Base-by-base conservation (phyloP, 2,329 filamentous ascomycete genomes). In the Lasiodiplodia hormozganensis region DNA sequence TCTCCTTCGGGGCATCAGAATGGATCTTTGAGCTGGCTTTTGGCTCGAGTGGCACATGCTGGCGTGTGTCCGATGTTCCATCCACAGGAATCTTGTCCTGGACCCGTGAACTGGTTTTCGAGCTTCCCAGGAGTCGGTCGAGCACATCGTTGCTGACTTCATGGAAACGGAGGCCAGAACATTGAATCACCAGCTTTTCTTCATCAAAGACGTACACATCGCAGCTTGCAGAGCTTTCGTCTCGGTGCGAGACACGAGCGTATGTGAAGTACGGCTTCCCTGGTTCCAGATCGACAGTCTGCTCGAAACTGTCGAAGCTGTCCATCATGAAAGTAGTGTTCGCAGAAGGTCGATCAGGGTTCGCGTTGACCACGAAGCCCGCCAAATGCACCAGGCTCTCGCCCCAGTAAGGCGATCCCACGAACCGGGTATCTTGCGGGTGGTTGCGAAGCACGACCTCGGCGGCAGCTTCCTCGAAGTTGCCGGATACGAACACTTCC, bases 101-200 rank as follows among this genome's bases (percentile, higher is more conserved):
- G 74, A 60, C 78, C 72, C n/a, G 80, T 70, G 2, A 79, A 71
- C 28, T 79, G 77, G 43, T 77, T 79, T 70, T 74, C 67, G 34
- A 71, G 75, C 72, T 80, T 81, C 70, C 86, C 86, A 56, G 84
- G 82, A 1, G 89, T 88, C 67, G 90, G 89, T 90, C 89, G 70
- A 92, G 82, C 25, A 89, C 83, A 73, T 86, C 86, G 73, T 89
- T 88, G 49, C 89, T 89, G 64, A 91, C 89, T 72, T 87, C 84
- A 76, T 88, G 86, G 82, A 92, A 91, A 78, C 88, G 89, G 72
- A 91, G 83, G 58, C 89, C 88, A 64, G 84, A 84, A 68, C 87
- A 85, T 70, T 88, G 79, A 68, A 85, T 86, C 69, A 89, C 81
- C 69, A 88, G 85, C 72, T 87, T 84, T 58, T 85, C 82, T 18